Evolutionary conservation across 495 filamentous ascomycete species (phyloP), one percentile per base, ranked within the genome.

Genomic region (Penicillium canariense): DNA sequence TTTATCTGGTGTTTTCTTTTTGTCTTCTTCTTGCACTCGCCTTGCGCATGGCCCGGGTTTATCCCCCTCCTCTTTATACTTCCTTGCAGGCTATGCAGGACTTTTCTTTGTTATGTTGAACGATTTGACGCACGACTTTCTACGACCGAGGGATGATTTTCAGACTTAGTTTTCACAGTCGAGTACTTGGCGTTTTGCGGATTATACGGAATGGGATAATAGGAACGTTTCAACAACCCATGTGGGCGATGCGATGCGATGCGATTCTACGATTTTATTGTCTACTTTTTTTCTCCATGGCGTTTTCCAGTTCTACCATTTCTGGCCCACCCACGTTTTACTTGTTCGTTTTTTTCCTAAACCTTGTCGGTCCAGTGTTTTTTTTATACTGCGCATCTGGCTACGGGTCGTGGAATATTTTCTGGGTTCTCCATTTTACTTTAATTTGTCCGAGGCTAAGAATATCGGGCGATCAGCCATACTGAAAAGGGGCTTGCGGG

Each of bases 161-260:
- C 18, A 31, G 34, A 52, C n/a, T 34, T 48, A 20, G 34, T 28
- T 44, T 45, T 36, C 35, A 50, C 31, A 50, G 14, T 56, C 47
- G 60, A 58, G 62, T 56, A 62, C 54, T 51, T 28, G 61, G 62
- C 51, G 65, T 62, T 57, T 28, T 40, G 28, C 18, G 43, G 45
- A 63, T 55, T 34, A 54, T 20, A 53, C 38, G 53, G 46, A 50
- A 48, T 36, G 39, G 26, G 47, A 46, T 31, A 39, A 22, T 9
- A 27, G 15, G 12, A 53, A 51, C 42, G 31, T 35, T 20, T 43
- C 20, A 55, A 39, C 25, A 27, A 43, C 34, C n/a, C 40, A 54
- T 43, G 25, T 50, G 39, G 48, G 48, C 35, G 34, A 59, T 42
- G 30, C 43, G 27, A 57, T 48, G 28, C 34, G 38, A 42, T 49